Evolutionary conservation across 768 basidiomycete species (phyloP).

Genomic region (Rhizopogon sp.): DNA sequence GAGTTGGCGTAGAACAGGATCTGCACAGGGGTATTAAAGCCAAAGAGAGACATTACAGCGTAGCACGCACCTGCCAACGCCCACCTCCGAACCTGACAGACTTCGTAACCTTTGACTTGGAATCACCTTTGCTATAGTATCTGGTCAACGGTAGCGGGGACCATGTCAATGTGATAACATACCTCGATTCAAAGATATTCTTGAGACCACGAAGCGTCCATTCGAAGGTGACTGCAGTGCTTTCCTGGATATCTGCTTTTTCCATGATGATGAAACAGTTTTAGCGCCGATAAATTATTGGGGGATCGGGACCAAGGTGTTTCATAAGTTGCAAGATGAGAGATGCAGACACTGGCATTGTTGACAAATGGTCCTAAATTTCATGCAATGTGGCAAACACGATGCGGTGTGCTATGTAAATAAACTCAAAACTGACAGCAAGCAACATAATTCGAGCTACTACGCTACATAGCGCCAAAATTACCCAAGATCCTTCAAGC

Average conservation of each 20-base stretch:
- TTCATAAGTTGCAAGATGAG: not conserved
- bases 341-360: not conserved
- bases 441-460: not conserved
- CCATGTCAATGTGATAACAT: conserved; percentile 7
- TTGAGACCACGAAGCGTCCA: conserved; percentile 75
- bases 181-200: conserved; percentile 69
- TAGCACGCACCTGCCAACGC: conserved; percentile 55
- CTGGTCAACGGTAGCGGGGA: not conserved
- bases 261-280: conserved; percentile 20
- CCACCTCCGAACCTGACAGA: conserved; percentile 74
- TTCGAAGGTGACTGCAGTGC: conserved; percentile 58
- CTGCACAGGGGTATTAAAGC: conserved; percentile 28
- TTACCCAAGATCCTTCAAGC: not conserved
- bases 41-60: conserved; percentile 6
- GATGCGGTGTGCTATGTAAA: not conserved
- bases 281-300: not conserved
- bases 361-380: not conserved
- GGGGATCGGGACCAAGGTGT: too few species aligned
- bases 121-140: conserved; percentile 54
- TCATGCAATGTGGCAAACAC: not conserved
- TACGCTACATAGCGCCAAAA: not conserved
- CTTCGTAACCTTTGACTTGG: conserved; percentile 74
- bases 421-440: too few species aligned
- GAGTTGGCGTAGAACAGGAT: conserved; percentile 84
- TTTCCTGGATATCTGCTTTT: conserved; percentile 42